Base-by-base conservation (phyloP, 139 green algal species). In the Volvox reticuliferus region DNA sequence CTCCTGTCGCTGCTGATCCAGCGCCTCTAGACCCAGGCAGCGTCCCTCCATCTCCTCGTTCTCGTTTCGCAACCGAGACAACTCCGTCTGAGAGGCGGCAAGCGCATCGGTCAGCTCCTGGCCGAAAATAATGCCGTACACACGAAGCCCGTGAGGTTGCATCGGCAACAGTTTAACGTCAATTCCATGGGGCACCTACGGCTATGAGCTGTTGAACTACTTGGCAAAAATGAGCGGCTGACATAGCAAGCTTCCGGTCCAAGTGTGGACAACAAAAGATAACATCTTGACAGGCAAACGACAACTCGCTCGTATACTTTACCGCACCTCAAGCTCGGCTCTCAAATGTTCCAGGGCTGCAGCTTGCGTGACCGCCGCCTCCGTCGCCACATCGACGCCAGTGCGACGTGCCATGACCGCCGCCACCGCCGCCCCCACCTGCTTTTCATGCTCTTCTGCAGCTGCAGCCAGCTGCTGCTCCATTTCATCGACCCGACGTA, bases 1-100 rank as follows among this genome's bases (percentile, higher is more conserved):
- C 55, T 90, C 86, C 26, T 19, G 55, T 73, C 83, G 86, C 75
- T 85, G 86, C 36, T 80, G 65, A 24, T 22, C 37, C 30, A 90
- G 75, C 86, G 75, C 86, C 21, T 90, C 86, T 61, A 90, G 86
- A 32, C 86, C 86, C 86, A 90, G 86, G 73, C 73, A 84, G 50
- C 75, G 73, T 22, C 86, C 86, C 86, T 90, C 86, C 73, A 90
- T 61, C 73, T 90, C 86, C 86, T 90, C 86, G 33, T 90, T 90
- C 73, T 77, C 73, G 55, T 50, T 44, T 32, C 86, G 86, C 50
- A 90, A 26, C 24, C 55, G 21, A 24, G 73, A 63, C 28, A 80
- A 28, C 86, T 90, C 86, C 0, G 55, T 32, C 71, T 36, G 16
- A 22, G 71, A 75, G 67, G 44, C 44, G 44, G 44, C 44, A 55